Evolutionary conservation across 225 moss, liverwort and hornwort genomes (phyloP).

Genomic region (Pseudoscleropodium purum): DNA sequence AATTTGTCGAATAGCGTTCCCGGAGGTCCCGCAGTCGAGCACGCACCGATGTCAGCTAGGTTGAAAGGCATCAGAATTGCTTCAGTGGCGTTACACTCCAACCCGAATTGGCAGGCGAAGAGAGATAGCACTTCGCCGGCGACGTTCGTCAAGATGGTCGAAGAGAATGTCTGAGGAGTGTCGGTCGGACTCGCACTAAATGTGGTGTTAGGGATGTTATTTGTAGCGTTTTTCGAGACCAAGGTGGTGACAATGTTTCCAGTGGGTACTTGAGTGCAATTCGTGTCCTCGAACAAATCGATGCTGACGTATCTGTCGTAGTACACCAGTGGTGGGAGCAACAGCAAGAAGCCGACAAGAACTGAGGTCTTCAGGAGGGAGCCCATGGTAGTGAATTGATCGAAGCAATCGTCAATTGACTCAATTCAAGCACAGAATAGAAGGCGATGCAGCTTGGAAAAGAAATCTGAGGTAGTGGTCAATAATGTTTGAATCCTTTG

Average conservation of each 20-base stretch:
- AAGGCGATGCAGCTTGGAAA: neutral
- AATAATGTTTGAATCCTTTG: neutral
- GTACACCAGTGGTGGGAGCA: neutral
- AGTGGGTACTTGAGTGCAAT: neutral
- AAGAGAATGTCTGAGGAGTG: neutral
- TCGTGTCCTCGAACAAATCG: neutral
- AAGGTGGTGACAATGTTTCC: too few relatives aligned
- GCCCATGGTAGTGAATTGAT: neutral
- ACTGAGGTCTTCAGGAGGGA: neutral
- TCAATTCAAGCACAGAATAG: neutral
- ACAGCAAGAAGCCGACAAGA: neutral
- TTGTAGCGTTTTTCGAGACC: too few relatives aligned
- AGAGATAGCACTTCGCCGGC: neutral
- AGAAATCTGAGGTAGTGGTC: neutral
- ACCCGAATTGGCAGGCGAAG: neutral
- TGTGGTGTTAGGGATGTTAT: neutral
- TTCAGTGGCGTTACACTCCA: neutral
- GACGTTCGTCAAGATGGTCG: neutral
- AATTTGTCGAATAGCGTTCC: neutral
- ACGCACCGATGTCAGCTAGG: neutral
- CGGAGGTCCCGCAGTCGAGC: neutral
- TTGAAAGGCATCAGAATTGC: neutral
- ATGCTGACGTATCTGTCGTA: neutral
- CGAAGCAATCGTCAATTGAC: neutral
- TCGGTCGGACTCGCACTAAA: neutral